These are phyloP conservation scores for Sporothrix dimorphospora DNA, from an alignment of 2,329 filamentous ascomycete species.

Conservation along the genomic window DNA sequence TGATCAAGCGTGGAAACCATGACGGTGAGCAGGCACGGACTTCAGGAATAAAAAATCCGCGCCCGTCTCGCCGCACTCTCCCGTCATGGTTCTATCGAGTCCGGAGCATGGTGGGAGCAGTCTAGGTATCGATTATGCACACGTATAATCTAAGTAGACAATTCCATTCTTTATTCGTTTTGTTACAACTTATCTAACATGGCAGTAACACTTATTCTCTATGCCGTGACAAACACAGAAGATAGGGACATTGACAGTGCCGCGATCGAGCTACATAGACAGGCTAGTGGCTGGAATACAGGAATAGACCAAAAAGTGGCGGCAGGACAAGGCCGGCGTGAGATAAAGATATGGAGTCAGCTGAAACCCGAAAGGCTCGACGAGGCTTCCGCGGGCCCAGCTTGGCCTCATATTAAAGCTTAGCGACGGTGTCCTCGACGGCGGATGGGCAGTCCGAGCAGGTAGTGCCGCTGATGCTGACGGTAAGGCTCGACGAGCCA, in stretches of 20 bases:
- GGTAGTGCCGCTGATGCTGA: neutral
- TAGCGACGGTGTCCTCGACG: neutral
- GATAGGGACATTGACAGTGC: neutral
- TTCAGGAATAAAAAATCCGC: too few relatives aligned
- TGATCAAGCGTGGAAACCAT: too few relatives aligned
- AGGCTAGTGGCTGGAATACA: neutral
- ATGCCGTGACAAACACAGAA: neutral
- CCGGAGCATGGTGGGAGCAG: too few relatives aligned
- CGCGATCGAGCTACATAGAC: neutral
- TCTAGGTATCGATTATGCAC: too few relatives aligned
- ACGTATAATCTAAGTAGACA: too few relatives aligned
- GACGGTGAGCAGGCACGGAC: too few relatives aligned
- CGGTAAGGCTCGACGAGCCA: neutral
- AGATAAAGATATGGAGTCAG: neutral
- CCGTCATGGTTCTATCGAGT: too few relatives aligned
- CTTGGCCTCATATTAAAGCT: neutral
- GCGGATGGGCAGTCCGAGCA: neutral
- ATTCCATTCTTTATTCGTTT: too few relatives aligned
- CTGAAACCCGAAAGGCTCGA: neutral
- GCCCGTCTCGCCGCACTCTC: too few relatives aligned
- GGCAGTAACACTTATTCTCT: neutral
- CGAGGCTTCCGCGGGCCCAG: neutral
- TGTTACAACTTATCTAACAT: neutral
- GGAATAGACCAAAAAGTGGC: neutral
- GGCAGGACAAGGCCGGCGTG: neutral